Percentiles rank a stretch among this genome's conserved stretches.
phyloP scores from a whole-genome alignment of 352 stramenopile genomes.

The Pythium insidiosum region DNA sequence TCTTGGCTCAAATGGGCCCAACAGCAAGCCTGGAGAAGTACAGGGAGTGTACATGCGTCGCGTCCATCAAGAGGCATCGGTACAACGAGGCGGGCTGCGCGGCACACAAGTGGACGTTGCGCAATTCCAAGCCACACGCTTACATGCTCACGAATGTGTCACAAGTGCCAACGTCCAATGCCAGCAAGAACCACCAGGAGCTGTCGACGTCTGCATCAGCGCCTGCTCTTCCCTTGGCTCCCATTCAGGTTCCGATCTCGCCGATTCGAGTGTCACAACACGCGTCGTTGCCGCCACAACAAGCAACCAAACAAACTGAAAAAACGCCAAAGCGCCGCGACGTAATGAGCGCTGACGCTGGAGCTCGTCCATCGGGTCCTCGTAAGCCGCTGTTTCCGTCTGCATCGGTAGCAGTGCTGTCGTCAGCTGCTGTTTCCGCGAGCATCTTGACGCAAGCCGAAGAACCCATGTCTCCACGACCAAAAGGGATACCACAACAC shows the following conservation, averaged over 20 bases:
- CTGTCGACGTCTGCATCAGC: neutral
- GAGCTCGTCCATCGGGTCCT: neutral
- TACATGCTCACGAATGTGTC: slow-evolving; percentile 8
- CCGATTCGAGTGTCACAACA: neutral
- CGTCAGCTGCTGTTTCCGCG: neutral
- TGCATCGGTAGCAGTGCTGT: neutral
- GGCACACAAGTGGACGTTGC: slow-evolving; percentile 54
- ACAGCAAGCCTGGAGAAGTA: neutral
- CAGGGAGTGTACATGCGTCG: slow-evolving; percentile 33
- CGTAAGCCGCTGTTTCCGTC: neutral
- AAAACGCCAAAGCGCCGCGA: neutral
- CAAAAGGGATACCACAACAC: neutral
- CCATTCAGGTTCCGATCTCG: neutral
- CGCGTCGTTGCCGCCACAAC: neutral
- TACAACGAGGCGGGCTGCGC: slow-evolving; percentile 39
- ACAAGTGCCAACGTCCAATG: neutral
- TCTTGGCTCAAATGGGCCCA: neutral
- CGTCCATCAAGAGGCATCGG: slow-evolving; percentile 30
- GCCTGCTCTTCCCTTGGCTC: neutral
- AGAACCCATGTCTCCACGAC: neutral
- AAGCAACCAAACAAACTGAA: neutral
- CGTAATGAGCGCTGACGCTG: neutral
- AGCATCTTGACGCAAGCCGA: neutral
- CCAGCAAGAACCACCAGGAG: neutral
- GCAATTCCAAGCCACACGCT: slow-evolving; percentile 36